Evolutionary conservation across 2,329 filamentous ascomycete species (phyloP).

Genomic region (Lecanosticta acicola): DNA sequence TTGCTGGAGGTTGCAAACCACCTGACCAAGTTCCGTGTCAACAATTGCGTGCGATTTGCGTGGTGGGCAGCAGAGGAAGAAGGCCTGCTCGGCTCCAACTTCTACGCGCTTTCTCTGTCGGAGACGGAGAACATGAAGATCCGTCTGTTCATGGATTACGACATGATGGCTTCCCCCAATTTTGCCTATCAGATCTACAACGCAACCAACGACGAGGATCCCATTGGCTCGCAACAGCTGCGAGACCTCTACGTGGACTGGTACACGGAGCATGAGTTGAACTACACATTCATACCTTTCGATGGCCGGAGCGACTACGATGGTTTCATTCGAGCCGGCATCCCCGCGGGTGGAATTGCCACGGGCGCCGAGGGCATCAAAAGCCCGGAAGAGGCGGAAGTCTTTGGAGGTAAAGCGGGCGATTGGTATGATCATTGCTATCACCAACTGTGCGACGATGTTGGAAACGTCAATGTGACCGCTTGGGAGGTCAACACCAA

Average conservation of each 20-base stretch:
- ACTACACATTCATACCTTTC: slow-evolving; percentile 18
- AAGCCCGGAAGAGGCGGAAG: slow-evolving; percentile 57
- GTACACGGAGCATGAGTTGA: slow-evolving; percentile 14
- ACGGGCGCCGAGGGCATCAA: slow-evolving; percentile 60
- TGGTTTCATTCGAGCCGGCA: slow-evolving; percentile 18
- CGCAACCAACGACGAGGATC: slow-evolving; percentile 25
- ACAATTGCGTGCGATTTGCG: slow-evolving; percentile 62
- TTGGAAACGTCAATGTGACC: slow-evolving; percentile 48
- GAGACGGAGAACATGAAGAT: slow-evolving; percentile 52
- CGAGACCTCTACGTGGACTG: slow-evolving; percentile 16
- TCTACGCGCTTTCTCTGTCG: slow-evolving; percentile 45
- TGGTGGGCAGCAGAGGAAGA: slow-evolving; percentile 60
- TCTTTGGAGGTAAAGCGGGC: slow-evolving; percentile 67
- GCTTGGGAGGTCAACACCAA: slow-evolving; percentile 53
- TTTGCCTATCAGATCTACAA: slow-evolving; percentile 53
- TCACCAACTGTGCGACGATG: slow-evolving; percentile 47
- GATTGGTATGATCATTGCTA: slow-evolving; percentile 49
- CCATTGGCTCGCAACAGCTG: slow-evolving; percentile 15
- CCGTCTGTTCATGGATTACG: slow-evolving; percentile 63
- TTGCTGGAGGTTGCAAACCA: slow-evolving; percentile 55
- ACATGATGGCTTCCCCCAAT: slow-evolving; percentile 63
- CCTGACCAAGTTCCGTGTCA: slow-evolving; percentile 65
- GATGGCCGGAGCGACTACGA: slow-evolving; percentile 19
- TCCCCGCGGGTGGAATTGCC: slow-evolving; percentile 15
- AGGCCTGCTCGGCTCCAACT: slow-evolving; percentile 55